Base-by-base conservation (phyloP, 169 alveolate species). In the Eimeria tenella region DNA sequence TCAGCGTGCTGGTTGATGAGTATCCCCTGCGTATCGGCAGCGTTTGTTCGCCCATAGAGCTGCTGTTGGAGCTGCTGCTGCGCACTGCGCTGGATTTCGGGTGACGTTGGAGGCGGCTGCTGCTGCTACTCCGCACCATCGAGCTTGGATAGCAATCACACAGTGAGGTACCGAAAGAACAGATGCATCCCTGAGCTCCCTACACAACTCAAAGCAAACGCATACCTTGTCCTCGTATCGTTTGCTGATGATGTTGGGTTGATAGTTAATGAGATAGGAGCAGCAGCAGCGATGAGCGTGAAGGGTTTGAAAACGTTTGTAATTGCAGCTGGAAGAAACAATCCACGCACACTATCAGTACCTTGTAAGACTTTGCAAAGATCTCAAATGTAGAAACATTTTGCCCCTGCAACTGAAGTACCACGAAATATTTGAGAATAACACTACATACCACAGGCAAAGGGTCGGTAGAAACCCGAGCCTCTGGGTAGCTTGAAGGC, bases 61-160 rank as follows among this genome's bases (percentile, higher is more conserved):
- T 49, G 65, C 92, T 84, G 77, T 11, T 84, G 86, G 86, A 75
- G 60, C 92, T 84, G 81, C 58, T 60, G 81, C 63, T 63, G 79
- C 63, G 81, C 23, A 84, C 23, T 7, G 68, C 19, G 68, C 92
- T 84, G 81, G 81, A 60, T 17, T 63, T 60, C 68, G 50, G 50
- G 65, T 6, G 68, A 49, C 92, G 60, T 50, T 77, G 65, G 81
- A 84, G 81, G 81, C 92, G 60, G 79, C 63, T 84, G 92, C 50
- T 58, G 77, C 81, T 83, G 49, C 79, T 58, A 25, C 91, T 84
- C n/a, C 31, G 68, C 53, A 31, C 65, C 52, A 73, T 50, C 55
- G 92, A 63, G 63, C 73, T 58, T 31, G 92, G 52, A 50, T 50
- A 63, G 81, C 52, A 62, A 52, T 31, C 75, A 11, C 10, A 19